phyloP scores from a whole-genome alignment of 441 rosid species.

The Gossypium aridum region DNA sequence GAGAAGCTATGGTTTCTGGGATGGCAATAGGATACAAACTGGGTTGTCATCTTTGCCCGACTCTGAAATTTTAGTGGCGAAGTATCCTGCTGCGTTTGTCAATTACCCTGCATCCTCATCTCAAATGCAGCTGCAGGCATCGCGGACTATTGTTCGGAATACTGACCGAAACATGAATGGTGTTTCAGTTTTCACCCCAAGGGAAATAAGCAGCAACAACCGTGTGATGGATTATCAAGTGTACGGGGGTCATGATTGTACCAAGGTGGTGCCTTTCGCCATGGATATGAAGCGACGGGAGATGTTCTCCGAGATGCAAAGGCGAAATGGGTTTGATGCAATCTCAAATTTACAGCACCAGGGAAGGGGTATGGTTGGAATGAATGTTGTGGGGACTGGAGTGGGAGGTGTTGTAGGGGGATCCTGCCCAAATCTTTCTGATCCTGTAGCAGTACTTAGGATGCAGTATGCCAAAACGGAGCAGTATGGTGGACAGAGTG shows the following conservation, averaged over 20 bases:
- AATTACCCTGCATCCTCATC: slow-evolving; percentile 31
- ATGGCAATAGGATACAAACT: slow-evolving; percentile 74
- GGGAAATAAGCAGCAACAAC: slow-evolving; percentile 25
- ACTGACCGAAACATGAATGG: slow-evolving; percentile 32
- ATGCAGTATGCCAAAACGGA: slow-evolving; percentile 49
- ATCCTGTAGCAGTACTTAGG: slow-evolving; percentile 58
- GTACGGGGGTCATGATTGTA: slow-evolving; percentile 28
- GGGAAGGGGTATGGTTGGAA: slow-evolving; percentile 37
- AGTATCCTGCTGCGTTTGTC: slow-evolving; percentile 75
- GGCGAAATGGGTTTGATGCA: slow-evolving; percentile 43
- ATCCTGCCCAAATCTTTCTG: slow-evolving; percentile 37
- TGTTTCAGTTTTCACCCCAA: slow-evolving; percentile 1
- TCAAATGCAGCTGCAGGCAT: slow-evolving; percentile 40
- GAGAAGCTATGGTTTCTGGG: slow-evolving; percentile 80
- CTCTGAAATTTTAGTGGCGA: slow-evolving; percentile 59
- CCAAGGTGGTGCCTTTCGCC: slow-evolving; percentile 32
- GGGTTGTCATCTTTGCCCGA: slow-evolving; percentile 70
- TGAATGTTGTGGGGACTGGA: slow-evolving; percentile 45
- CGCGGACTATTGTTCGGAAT: slow-evolving; percentile 29
- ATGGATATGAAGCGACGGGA: slow-evolving; percentile 46
- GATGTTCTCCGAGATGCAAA: slow-evolving; percentile 34
- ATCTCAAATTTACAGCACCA: slow-evolving; percentile 42
- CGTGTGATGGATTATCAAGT: slow-evolving; percentile 45
- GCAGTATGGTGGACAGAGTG: slow-evolving; percentile 36
- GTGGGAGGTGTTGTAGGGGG: slow-evolving; percentile 34